phyloP scores from a whole-genome alignment of 2,329 filamentous ascomycete species.

The Colletotrichum euphorbiae region DNA sequence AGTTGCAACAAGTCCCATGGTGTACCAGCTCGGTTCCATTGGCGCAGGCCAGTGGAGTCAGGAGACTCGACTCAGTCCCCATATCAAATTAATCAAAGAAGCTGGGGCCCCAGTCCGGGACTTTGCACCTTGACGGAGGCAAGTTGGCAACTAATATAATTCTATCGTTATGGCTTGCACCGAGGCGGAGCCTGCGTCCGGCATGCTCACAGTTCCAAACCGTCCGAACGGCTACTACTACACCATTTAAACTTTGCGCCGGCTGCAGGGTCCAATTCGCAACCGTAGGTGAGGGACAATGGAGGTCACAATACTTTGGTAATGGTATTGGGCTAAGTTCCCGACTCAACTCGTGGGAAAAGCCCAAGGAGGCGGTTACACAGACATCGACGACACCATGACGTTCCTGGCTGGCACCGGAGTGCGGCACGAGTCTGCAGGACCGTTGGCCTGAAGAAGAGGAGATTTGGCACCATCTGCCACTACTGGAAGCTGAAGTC shows the following conservation, averaged over 20 bases:
- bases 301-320: conserved; percentile 1
- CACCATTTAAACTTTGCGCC: conserved; percentile 32
- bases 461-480: conserved; percentile 10
- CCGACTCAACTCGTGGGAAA: background rate
- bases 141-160: background rate
- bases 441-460: conserved; percentile 10
- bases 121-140: background rate
- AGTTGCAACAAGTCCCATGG: background rate
- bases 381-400: background rate
- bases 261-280: conserved; percentile 36
- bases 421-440: conserved; percentile 13
- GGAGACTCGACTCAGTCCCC: conserved; percentile 25
- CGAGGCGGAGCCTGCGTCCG: conserved; percentile 25
- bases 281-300: conserved; percentile 13
- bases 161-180: conserved; percentile 6
- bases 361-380: background rate
- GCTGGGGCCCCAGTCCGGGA: conserved; percentile 4
- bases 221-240: conserved; percentile 30
- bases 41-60: conserved; percentile 18
- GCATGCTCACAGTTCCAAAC: conserved; percentile 13
- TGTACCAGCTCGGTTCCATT: conserved; percentile 16
- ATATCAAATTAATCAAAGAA: conserved; percentile 19
- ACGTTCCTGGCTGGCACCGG: conserved; percentile 19
- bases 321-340: background rate
- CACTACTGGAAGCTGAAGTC: conserved; percentile 18